Evolutionary conservation across 2,329 filamentous ascomycete genomes (phyloP).

Genomic region (Sordariomycetes sp.): DNA sequence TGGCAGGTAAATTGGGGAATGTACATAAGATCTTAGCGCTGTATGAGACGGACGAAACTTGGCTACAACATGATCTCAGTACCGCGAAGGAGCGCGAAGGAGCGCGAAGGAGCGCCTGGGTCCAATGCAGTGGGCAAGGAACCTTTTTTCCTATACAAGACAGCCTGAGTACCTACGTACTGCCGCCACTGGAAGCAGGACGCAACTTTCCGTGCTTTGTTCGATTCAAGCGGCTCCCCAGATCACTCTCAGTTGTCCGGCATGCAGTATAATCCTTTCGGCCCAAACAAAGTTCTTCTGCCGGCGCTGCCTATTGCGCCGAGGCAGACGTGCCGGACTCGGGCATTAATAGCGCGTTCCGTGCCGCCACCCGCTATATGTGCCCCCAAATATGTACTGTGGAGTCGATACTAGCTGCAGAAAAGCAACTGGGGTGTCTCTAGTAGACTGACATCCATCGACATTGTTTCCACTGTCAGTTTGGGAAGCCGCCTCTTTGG

Average conservation of each 20-base stretch:
- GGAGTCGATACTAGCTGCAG: neutral
- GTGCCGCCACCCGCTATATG: neutral
- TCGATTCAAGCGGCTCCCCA: neutral
- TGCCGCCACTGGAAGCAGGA: neutral
- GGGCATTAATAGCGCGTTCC: neutral
- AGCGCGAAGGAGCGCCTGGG: neutral
- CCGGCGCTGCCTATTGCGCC: neutral
- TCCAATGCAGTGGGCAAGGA: slow-evolving; percentile 1
- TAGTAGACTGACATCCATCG: neutral
- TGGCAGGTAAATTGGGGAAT: neutral
- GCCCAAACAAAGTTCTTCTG: neutral
- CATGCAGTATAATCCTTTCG: neutral
- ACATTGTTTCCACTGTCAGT: neutral
- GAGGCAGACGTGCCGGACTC: neutral
- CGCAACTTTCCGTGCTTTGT: neutral
- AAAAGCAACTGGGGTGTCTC: slow-evolving; percentile 1
- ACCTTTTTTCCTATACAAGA: neutral
- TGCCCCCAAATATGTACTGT: neutral
- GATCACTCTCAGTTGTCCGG: neutral
- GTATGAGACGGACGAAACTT: neutral
- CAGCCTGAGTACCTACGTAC: neutral
- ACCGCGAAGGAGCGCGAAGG: no score
- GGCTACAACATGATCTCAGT: neutral
- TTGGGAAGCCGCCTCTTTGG: neutral
- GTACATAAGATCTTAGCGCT: neutral